Percentiles rank a stretch among this genome's conserved stretches.
Evolutionary conservation across 208 protist genomes (phyloP).

Genomic region (Trypanosoma vivax): DNA sequence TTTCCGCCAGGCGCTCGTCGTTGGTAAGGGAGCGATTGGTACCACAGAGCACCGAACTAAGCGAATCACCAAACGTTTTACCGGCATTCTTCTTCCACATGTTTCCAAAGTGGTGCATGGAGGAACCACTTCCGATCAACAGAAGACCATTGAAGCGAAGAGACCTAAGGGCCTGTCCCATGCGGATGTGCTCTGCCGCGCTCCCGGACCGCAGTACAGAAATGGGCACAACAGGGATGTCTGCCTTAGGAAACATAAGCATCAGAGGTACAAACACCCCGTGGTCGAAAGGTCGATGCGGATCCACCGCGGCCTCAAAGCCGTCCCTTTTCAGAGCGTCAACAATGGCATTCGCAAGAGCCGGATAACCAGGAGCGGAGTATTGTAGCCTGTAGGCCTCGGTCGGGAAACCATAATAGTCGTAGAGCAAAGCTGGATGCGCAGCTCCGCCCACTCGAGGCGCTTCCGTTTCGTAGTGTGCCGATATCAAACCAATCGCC

Average conservation of each 20-base stretch:
- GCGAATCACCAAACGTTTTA: slow-evolving; percentile 44
- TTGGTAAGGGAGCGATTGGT: slow-evolving; percentile 3
- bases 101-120: slow-evolving; percentile 76
- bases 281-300: slow-evolving; percentile 67
- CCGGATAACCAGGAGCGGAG: slow-evolving; percentile 34
- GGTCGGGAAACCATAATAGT: slow-evolving; percentile 84
- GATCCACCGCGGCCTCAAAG: slow-evolving; percentile 26
- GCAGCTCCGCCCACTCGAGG: slow-evolving; percentile 29
- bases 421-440: slow-evolving; percentile 58
- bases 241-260: slow-evolving; percentile 70
- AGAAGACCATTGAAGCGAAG: slow-evolving; percentile 70
- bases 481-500: slow-evolving; percentile 72
- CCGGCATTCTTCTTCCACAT: slow-evolving; percentile 22
- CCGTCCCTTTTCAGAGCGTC: slow-evolving; percentile 23
- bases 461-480: slow-evolving; percentile 66
- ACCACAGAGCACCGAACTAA: slow-evolving; percentile 25
- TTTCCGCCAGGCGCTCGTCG: slow-evolving; percentile 28
- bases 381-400: slow-evolving; percentile 76
- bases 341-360: slow-evolving; percentile 30
- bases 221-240: slow-evolving; percentile 85
- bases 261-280: slow-evolving; percentile 81
- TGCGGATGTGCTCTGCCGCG: slow-evolving; percentile 47
- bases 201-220: slow-evolving; percentile 53
- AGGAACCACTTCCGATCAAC: slow-evolving; percentile 73
- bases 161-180: slow-evolving; percentile 62